Evolutionary conservation across 129 eudicot genomes (phyloP).

Genomic region (Artemisia tridentata): DNA sequence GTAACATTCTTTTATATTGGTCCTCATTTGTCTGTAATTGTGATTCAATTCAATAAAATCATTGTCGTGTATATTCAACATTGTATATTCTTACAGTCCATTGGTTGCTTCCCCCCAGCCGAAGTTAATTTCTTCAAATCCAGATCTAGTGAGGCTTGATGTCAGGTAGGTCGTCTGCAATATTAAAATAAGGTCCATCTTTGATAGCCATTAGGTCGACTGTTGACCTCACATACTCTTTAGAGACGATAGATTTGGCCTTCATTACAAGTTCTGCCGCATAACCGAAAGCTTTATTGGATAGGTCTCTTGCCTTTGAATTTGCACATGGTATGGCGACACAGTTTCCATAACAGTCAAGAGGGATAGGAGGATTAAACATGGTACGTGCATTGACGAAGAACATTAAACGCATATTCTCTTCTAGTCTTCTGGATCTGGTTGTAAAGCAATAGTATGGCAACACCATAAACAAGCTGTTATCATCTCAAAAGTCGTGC

Average conservation of each 20-base stretch:
- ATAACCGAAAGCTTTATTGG: conserved; percentile 22
- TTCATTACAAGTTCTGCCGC: conserved; percentile 31
- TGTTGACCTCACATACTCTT: conserved; percentile 35
- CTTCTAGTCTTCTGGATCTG: conserved; percentile 33
- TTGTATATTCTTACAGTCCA: too few relatives aligned
- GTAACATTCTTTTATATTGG: too few relatives aligned
- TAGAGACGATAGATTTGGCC: conserved; percentile 25
- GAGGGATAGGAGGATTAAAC: conserved; percentile 18
- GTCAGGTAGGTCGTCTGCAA: background rate
- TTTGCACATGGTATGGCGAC: conserved; percentile 19
- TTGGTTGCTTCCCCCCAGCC: conserved; percentile 42
- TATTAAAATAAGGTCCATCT: conserved; percentile 4
- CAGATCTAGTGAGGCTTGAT: background rate
- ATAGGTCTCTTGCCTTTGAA: conserved; percentile 27
- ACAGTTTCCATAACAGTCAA: conserved; percentile 42
- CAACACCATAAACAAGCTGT: conserved; percentile 41
- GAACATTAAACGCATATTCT: conserved; percentile 23
- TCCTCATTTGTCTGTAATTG: too few relatives aligned
- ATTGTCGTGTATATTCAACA: too few relatives aligned
- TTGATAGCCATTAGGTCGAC: conserved; percentile 31
- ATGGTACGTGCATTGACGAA: conserved; percentile 24
- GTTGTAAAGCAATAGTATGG: conserved; percentile 36
- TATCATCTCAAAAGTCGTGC: conserved; percentile 40
- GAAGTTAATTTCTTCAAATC: conserved; percentile 19
- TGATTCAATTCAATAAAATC: too few relatives aligned